Conservation (phyloP, 106 monocot genomes). For the Phalaenopsis equestris region DNA sequence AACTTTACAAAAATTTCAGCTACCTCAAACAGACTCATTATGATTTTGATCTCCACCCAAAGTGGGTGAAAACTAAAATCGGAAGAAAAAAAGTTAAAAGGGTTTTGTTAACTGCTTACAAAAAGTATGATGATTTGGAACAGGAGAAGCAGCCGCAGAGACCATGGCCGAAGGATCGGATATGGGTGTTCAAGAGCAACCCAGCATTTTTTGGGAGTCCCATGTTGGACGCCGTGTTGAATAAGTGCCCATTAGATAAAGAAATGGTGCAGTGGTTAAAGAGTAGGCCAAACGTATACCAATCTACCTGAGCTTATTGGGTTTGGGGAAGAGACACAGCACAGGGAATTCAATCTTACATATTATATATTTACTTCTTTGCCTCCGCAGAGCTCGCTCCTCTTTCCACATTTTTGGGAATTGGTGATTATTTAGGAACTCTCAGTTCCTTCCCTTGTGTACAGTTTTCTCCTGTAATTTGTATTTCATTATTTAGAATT, state of each 20-base stretch:
- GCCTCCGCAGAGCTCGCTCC: not conserved
- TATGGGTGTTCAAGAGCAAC: constrained; percentile 67
- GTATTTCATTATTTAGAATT: constrained; percentile 13
- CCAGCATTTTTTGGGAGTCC: constrained; percentile 76
- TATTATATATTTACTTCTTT: not conserved
- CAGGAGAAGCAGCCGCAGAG: constrained; percentile 89
- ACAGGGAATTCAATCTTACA: not conserved
- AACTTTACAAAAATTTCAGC: too few relatives aligned
- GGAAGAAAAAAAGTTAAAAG: too few relatives aligned
- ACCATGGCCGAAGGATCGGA: constrained; percentile 87
- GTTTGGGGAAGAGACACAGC: not conserved
- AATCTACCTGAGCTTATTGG: constrained; percentile 34
- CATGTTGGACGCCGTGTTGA: constrained; percentile 79
- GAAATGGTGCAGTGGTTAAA: constrained; percentile 85
- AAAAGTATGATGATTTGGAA: not conserved
- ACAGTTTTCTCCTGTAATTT: constrained; percentile 16
- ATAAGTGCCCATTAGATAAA: constrained; percentile 53
- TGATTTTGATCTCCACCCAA: too few relatives aligned
- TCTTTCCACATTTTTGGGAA: not conserved
- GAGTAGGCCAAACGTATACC: constrained; percentile 46
- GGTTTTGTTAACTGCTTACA: too few relatives aligned
- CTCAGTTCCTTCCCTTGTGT: constrained; percentile 8
- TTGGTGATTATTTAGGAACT: constrained; percentile 18
- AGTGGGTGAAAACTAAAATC: too few relatives aligned
- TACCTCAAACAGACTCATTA: too few relatives aligned